Evolutionary conservation across 2,329 filamentous ascomycete genomes (phyloP).

Genomic region (Septoria petroselini): DNA sequence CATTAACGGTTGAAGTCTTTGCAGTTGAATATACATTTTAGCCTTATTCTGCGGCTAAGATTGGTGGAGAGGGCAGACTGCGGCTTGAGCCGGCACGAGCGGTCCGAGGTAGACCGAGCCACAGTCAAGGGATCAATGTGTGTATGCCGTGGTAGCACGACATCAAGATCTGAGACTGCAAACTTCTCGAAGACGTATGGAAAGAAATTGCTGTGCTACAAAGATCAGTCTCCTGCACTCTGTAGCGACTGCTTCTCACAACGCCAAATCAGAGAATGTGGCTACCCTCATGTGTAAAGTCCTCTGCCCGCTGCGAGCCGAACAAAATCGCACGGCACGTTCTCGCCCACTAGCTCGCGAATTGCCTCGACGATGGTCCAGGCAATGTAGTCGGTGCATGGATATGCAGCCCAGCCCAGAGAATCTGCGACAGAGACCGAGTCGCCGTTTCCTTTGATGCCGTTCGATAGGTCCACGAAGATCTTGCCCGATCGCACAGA

Average conservation of each 20-base stretch:
- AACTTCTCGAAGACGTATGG: not conserved
- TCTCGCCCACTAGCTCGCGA: conserved; percentile 75
- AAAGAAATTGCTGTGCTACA: conserved; percentile 1
- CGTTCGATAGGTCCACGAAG: conserved; percentile 74
- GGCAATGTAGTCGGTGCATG: conserved; percentile 73
- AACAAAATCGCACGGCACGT: conserved; percentile 79
- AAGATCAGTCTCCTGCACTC: not conserved
- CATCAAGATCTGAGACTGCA: not conserved
- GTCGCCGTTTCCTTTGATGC: conserved; percentile 61
- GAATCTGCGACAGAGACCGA: conserved; percentile 67
- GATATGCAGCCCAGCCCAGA: conserved; percentile 76
- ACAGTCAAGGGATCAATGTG: no score
- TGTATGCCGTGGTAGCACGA: not conserved
- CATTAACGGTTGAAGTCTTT: not conserved
- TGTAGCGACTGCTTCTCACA: not conserved
- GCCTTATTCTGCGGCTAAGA: conserved; percentile 9
- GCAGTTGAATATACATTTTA: conserved; percentile 2
- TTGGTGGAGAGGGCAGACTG: no score
- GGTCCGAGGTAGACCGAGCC: not conserved
- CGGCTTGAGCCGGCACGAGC: not conserved
- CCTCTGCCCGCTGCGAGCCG: conserved; percentile 64
- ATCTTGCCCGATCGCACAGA: conserved; percentile 55
- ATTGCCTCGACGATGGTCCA: conserved; percentile 83
- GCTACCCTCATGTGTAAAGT: conserved; percentile 43
- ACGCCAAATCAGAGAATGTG: conserved; percentile 4